Conservation (phyloP, 2,329 filamentous ascomycete species). For the Malbranchea zuffiana region DNA sequence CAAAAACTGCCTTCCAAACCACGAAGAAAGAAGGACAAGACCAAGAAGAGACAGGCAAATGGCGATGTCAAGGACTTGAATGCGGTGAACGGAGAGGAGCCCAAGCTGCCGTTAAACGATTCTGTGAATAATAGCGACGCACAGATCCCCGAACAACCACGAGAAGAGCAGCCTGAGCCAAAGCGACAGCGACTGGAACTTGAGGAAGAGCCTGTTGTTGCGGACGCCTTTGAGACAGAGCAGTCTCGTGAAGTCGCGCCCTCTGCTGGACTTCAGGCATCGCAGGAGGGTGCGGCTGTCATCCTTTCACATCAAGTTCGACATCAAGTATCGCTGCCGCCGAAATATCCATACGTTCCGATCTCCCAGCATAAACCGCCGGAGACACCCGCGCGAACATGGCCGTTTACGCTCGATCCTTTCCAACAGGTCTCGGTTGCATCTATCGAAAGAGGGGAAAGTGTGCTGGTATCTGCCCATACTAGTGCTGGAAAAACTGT, state of each 20-base stretch:
- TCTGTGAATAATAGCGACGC: conserved; percentile 8
- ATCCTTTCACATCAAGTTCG: conserved; percentile 94
- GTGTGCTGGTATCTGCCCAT: conserved; percentile 90
- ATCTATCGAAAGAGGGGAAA: conserved; percentile 92
- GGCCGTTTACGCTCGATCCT: conserved; percentile 85
- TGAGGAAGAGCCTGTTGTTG: conserved; percentile 69
- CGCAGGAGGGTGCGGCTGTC: conserved; percentile 52
- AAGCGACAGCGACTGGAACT: conserved; percentile 43
- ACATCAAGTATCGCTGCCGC: conserved; percentile 90
- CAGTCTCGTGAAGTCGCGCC: conserved; percentile 82
- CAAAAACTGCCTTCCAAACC: conserved; percentile 24
- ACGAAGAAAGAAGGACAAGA: conserved; percentile 47
- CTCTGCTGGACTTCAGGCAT: conserved; percentile 55
- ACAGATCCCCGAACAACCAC: conserved; percentile 2
- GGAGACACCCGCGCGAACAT: conserved; percentile 69
- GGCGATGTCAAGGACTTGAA: conserved; percentile 55
- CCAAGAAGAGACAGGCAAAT: conserved; percentile 78
- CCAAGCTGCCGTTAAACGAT: conserved; percentile 19
- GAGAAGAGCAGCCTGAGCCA: conserved; percentile 32
- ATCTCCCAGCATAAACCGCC: conserved; percentile 90
- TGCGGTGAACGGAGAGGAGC: conserved; percentile 24
- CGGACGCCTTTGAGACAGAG: conserved; percentile 89
- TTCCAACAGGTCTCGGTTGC: conserved; percentile 93
- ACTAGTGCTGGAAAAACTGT: conserved; percentile 98
- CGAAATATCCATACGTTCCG: conserved; percentile 89